Base-by-base conservation (phyloP, 2,329 filamentous ascomycete species). In the Xylaria sp. region DNA sequence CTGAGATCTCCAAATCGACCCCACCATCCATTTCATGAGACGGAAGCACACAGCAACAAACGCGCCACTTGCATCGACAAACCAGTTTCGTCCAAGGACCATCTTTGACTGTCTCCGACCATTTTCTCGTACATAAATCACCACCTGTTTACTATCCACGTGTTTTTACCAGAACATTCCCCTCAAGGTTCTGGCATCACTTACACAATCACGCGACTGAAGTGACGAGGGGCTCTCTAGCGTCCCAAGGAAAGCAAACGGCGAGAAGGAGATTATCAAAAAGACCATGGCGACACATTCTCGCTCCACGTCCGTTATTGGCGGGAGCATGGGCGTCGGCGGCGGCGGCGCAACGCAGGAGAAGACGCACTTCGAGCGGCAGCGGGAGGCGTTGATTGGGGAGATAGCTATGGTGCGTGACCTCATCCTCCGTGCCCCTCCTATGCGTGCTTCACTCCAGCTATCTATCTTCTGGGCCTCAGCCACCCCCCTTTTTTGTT, bases 361-460 rank as follows among this genome's bases (percentile, higher is more conserved):
- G 63, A 88, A 87, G 79, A 82, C 89, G 0, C 92, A 91, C 73
- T 95, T 94, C 73, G 91, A 94, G 76, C 87, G 90, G 76, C 92
- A 95, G 81, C 87, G 92, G 67, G 90, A 90, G 73, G 82, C 88
- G 6, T 83, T 94, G 33, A 83, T 94, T 4, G 84, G 85, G 53
- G 92, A 94, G 72, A 92, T 94, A 73, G 90, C 90, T 67, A 84
- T 89, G 81, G 91, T 92, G 74, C 53, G 81, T 75, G 20, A n/a
- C n/a, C n/a, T n/a, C 10, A 17, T n/a, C 13, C n/a, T n/a, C n/a
- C n/a, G n/a, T n/a, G n/a, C n/a, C n/a, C n/a, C n/a, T n/a, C n/a
- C n/a, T n/a, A n/a, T n/a, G n/a, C n/a, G n/a, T n/a, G n/a, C n/a
- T n/a, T n/a, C n/a, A n/a, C n/a, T n/a, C n/a, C n/a, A n/a, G n/a